Evolutionary conservation across 305 asterid genomes (phyloP), one percentile per base, ranked within the genome.

Genomic region (Fraxinus latifolia): DNA sequence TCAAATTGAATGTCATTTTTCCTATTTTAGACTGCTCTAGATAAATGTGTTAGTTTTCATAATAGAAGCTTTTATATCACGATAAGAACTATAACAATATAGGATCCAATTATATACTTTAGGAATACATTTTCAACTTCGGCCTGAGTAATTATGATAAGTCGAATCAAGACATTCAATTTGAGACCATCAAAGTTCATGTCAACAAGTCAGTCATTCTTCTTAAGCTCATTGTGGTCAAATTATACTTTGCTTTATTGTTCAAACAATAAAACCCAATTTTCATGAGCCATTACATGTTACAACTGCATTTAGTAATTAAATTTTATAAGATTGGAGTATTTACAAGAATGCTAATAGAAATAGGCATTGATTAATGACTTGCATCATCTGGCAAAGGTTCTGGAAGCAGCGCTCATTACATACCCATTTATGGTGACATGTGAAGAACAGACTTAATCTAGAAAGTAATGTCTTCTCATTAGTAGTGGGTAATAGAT

Each of bases 1-100:
- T 80, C 65, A 60, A 72, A 60, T 15, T 27, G 37, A 79, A 50
- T 60, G 60, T 75, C 78, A 14, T 42, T 67, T 80, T 58, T 39
- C 33, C 73, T 53, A n/a, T 70, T 23, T 34, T 75, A 78, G 70
- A 82, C 77, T 36, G 27, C 70, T 53, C 65, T 55, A 33, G 68
- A 68, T n/a, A n/a, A 5, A 15, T 50, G 50, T 19, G 37, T 32
- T 21, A 25, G 79, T 83, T 27, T 74, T 70, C 60, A 29, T 8
- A 76, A 19, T 14, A 58, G 25, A 74, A 47, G 78, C 55, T 67
- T n/a, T 73, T 74, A 36, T 78, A 29, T 67, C 21, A 12, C 5
- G 21, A 29, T 11, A 68, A 67, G 74, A 68, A 68, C 7, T 68
- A 27, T 68, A 29, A 4, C 17, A 27, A 68, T 27, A 12, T 68